A percentile compares a stretch with the other conserved stretches of the same genome.
These are phyloP conservation scores for Penicillium rolfsii DNA, from an alignment of 2,329 filamentous ascomycete species.

Conservation along the genomic window DNA sequence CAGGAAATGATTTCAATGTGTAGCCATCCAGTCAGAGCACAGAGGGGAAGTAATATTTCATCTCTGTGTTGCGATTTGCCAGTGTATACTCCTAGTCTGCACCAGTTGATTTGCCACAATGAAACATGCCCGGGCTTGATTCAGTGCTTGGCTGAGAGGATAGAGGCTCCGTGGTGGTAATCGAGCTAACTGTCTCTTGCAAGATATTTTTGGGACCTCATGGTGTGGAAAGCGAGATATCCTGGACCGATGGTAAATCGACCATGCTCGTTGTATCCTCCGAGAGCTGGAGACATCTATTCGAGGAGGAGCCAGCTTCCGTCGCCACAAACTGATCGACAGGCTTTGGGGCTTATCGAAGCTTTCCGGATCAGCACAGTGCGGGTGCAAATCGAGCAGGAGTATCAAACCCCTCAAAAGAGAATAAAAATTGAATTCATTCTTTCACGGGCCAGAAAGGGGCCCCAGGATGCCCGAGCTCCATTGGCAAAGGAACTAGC, in stretches of 20 bases:
- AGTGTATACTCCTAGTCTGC: slow-evolving; percentile 1
- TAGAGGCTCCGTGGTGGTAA: slow-evolving; percentile 6
- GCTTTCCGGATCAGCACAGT: slow-evolving; percentile 19
- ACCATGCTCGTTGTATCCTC: slow-evolving; percentile 7
- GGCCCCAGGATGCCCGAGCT: slow-evolving; percentile 13
- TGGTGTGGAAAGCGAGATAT: neutral
- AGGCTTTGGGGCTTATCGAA: slow-evolving; percentile 14
- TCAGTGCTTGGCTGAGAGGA: neutral
- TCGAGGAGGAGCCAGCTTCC: neutral
- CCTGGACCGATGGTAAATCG: neutral
- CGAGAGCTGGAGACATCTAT: neutral
- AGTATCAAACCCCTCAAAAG: neutral
- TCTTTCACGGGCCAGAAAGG: slow-evolving; percentile 12
- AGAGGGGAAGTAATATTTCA: slow-evolving; percentile 3
- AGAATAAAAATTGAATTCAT: neutral
- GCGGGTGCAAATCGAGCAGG: neutral
- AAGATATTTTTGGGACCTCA: neutral
- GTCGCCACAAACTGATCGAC: slow-evolving; percentile 18
- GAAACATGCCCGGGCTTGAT: slow-evolving; percentile 24
- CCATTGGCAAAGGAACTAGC: slow-evolving; percentile 19
- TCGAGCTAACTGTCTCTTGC: neutral
- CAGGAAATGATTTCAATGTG: slow-evolving; percentile 13
- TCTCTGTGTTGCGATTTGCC: slow-evolving; percentile 13
- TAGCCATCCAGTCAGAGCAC: slow-evolving; percentile 11
- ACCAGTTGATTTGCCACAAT: slow-evolving; percentile 23